Base-by-base conservation (phyloP, 208 protist genomes). In the Crithidia thermophila region DNA sequence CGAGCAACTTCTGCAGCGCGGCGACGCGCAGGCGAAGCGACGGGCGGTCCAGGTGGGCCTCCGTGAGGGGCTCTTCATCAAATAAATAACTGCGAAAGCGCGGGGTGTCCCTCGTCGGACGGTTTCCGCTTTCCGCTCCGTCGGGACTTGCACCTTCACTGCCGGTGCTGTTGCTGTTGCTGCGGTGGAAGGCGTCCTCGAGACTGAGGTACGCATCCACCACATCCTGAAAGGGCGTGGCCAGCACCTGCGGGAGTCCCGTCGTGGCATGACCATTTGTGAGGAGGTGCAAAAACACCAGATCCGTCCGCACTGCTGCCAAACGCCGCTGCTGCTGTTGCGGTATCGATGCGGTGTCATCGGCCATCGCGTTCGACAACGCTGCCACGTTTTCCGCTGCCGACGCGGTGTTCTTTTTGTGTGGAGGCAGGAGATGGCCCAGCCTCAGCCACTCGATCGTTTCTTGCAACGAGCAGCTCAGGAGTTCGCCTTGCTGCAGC, bases 391-490 rank as follows among this genome's bases (percentile, higher is more conserved):
- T 69, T 58, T 14, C 58, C 21, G 18, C 65, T 43, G 28, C 23
- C 31, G 20, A 16, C 31, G 33, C 37, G 56, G 52, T 49, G 47
- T 2, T 4, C 37, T 46, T 4, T 28, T n/a, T 20, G 28, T 20
- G 37, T 39, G n/a, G 33, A 3, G 42, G n/a, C 16, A 88, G 52
- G 13, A 91, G 37, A 53, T 88, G 70, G 31, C 62, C 72, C 69
- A 91, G 76, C 25, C 67, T 52, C 53, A 94, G 76, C 88, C 88
- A 94, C 63, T 79, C 79, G 64, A 94, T 70, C 18, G 67, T 68
- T 27, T 88, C 81, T 39, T 61, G 67, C 39, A 94, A 47, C 10
- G 83, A 83, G 66, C 88, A 79, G 36, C 77, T 78, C 71, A 75
- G 75, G 69, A 91, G 39, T 50, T 94, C 88, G 25, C 81, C 78